These are phyloP conservation scores for Rhizophlyctis rosea DNA, from an alignment of 192 early-diverging fungal genomes.

Conservation along the genomic window DNA sequence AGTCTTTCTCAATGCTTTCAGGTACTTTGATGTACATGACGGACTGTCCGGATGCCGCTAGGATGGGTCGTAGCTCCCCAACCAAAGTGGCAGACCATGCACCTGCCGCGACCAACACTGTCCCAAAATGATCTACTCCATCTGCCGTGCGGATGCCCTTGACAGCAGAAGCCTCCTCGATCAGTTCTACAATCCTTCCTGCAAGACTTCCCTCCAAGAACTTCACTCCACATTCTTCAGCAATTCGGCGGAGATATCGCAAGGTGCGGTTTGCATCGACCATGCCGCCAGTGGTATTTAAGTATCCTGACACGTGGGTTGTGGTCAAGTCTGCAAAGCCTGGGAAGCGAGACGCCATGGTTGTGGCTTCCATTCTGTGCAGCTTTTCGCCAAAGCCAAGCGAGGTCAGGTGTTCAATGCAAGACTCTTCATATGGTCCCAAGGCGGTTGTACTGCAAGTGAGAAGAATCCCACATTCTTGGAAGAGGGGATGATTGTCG, in stretches of 20 bases:
- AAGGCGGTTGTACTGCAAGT: background rate
- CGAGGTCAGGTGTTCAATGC: background rate
- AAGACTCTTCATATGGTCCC: conserved; percentile 5
- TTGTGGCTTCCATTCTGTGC: background rate
- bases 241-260: background rate
- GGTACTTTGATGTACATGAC: conserved; percentile 50
- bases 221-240: conserved; percentile 2
- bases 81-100: conserved; percentile 49
- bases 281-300: conserved; percentile 15
- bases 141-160: conserved; percentile 43
- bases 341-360: background rate
- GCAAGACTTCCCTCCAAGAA: conserved; percentile 7
- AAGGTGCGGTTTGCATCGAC: conserved; percentile 12
- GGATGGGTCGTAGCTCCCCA: conserved; percentile 29
- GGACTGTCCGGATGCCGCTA: conserved; percentile 49
- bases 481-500: conserved; percentile 13
- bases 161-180: conserved; percentile 14
- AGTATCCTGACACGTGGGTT: conserved; percentile 8
- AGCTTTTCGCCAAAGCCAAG: background rate
- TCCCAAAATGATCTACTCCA: conserved; percentile 33
- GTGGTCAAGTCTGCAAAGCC: background rate
- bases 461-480: conserved; percentile 28
- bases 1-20: conserved; percentile 1
- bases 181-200: conserved; percentile 12
- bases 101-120: conserved; percentile 47